phyloP scores from a whole-genome alignment of 1,284 basidiomycete genomes.

The Neonothopanus nambi region DNA sequence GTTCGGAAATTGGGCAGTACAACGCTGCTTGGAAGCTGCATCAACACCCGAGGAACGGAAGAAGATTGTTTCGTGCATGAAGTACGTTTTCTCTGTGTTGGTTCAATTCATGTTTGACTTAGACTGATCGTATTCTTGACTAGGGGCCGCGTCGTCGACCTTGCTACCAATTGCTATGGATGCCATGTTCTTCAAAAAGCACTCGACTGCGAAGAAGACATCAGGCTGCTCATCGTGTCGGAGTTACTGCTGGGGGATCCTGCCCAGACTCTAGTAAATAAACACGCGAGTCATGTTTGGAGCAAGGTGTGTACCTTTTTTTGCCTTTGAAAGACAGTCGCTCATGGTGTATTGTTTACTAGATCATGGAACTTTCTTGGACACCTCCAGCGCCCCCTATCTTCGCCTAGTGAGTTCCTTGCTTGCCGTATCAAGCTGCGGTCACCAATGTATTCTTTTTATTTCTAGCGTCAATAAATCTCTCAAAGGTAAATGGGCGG shows the following conservation, averaged over 20 bases:
- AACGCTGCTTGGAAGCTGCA: slow-evolving; percentile 77
- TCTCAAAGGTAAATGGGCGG: slow-evolving; percentile 81
- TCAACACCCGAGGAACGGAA: slow-evolving; percentile 68
- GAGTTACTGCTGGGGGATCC: slow-evolving; percentile 79
- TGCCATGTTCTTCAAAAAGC: slow-evolving; percentile 86
- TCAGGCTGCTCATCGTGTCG: slow-evolving; percentile 75
- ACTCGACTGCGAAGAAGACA: slow-evolving; percentile 84
- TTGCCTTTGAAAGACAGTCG: background rate
- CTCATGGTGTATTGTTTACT: slow-evolving; percentile 3
- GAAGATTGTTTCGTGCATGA: slow-evolving; percentile 80
- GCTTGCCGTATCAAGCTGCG: slow-evolving; percentile 3
- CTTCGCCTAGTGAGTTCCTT: slow-evolving; percentile 67
- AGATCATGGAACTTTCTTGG: slow-evolving; percentile 87
- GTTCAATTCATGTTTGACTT: slow-evolving; percentile 3
- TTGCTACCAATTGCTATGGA: slow-evolving; percentile 83
- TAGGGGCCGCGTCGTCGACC: slow-evolving; percentile 78
- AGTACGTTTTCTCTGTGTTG: slow-evolving; percentile 38
- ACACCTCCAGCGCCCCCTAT: slow-evolving; percentile 80
- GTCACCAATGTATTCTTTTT: slow-evolving; percentile 10
- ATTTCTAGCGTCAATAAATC: slow-evolving; percentile 83
- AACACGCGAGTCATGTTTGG: slow-evolving; percentile 86
- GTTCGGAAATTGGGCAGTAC: slow-evolving; percentile 86
- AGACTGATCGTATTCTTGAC: background rate
- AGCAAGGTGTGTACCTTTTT: slow-evolving; percentile 64
- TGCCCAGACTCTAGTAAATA: slow-evolving; percentile 79